Percentiles rank a stretch among this genome's conserved stretches.
Evolutionary conservation across 192 early-diverging fungal genomes (phyloP).

Genomic region (Spizellomyces sp.): DNA sequence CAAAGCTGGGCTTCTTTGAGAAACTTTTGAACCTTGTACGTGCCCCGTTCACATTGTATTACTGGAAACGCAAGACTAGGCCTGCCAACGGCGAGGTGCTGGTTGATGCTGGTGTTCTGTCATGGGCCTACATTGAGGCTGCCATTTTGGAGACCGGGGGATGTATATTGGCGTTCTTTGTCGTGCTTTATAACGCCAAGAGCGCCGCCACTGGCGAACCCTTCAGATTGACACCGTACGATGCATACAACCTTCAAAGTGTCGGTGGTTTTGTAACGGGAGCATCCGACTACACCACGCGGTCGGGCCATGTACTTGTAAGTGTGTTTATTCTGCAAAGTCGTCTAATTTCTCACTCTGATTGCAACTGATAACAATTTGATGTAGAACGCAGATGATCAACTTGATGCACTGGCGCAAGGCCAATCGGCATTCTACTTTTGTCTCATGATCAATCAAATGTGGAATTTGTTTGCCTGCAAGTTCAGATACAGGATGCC

Average conservation of each 20-base stretch:
- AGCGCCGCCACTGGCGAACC: slow-evolving; percentile 54
- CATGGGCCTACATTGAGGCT: slow-evolving; percentile 86
- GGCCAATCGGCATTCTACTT: slow-evolving; percentile 83
- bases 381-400: too few species aligned
- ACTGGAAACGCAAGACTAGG: slow-evolving; percentile 55
- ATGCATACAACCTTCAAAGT: not conserved
- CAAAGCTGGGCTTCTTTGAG: too few species aligned
- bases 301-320: too few species aligned
- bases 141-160: slow-evolving; percentile 80
- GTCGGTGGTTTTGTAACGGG: slow-evolving; percentile 28
- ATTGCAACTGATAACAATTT: too few species aligned
- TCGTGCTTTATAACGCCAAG: slow-evolving; percentile 64
- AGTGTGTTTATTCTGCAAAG: too few species aligned
- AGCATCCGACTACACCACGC: slow-evolving; percentile 20
- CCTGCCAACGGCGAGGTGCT: slow-evolving; percentile 79
- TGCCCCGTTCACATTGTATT: slow-evolving; percentile 19
- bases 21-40: too few species aligned
- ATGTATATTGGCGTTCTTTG: slow-evolving; percentile 74
- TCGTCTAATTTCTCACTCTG: too few species aligned
- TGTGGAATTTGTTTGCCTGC: slow-evolving; percentile 93
- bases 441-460: slow-evolving; percentile 83
- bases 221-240: not conserved
- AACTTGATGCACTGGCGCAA: slow-evolving; percentile 41
- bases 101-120: slow-evolving; percentile 79
- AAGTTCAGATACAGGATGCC: slow-evolving; percentile 60